phyloP scores from a whole-genome alignment of 1,284 basidiomycete genomes.

The Quambalaria eucalypti region DNA sequence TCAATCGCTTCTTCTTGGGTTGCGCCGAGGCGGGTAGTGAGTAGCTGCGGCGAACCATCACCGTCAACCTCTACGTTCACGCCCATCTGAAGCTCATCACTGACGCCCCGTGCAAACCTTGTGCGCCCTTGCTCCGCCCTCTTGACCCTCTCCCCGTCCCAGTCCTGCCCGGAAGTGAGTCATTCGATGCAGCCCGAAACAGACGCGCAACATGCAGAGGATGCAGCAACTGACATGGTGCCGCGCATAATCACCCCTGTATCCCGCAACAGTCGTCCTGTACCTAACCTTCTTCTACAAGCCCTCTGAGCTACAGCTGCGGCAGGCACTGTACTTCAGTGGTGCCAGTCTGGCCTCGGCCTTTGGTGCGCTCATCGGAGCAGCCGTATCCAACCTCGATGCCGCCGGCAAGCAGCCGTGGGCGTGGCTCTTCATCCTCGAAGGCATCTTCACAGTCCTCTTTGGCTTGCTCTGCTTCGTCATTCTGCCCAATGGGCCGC shows the following conservation, averaged over 20 bases:
- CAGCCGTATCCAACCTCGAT: conserved; percentile 19
- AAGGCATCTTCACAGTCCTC: conserved; percentile 33
- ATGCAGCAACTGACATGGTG: no score
- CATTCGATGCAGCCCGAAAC: no score
- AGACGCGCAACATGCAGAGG: no score
- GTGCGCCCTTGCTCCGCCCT: no score
- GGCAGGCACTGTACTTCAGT: conserved; percentile 39
- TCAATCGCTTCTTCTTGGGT: conserved; percentile 37
- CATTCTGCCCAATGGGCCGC: conserved; percentile 27
- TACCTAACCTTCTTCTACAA: conserved; percentile 41
- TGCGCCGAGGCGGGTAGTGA: conserved; percentile 30
- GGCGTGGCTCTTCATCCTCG: conserved; percentile 38
- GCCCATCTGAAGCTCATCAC: neutral
- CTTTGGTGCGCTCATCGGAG: conserved; percentile 36
- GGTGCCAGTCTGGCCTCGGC: conserved; percentile 33
- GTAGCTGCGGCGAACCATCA: no score
- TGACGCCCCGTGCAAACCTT: no score
- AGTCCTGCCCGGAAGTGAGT: conserved; percentile 27
- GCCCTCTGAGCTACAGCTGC: conserved; percentile 30
- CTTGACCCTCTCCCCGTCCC: no score
- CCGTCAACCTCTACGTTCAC: neutral
- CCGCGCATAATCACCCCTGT: no score
- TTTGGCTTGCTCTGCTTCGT: conserved; percentile 23
- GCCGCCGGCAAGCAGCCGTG: conserved; percentile 20
- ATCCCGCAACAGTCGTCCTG: no score